Evolutionary conservation across 78 protist species (phyloP).

Genomic region (Bigelowiella natans): DNA sequence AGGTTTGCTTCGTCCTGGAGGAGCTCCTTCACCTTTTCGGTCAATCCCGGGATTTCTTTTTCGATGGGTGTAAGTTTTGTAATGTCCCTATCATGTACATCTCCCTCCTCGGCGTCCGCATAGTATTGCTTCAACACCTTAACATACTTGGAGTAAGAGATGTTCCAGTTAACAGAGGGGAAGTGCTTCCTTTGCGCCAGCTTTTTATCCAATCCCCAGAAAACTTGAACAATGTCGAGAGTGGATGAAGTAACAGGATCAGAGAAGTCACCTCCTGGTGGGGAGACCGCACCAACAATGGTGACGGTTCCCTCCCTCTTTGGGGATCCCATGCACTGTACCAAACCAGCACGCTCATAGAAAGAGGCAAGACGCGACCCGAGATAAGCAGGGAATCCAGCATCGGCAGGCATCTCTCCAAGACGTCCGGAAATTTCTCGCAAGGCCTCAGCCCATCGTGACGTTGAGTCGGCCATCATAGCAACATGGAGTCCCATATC

Average conservation of each 20-base stretch:
- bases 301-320: conserved; percentile 90
- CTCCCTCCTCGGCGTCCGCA: conserved; percentile 69
- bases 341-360: conserved; percentile 97
- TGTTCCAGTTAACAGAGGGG: conserved; percentile 98
- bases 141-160: conserved; percentile 67
- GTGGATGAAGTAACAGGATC: conserved; percentile 99
- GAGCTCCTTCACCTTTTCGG: conserved; percentile 47
- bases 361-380: conserved; percentile 97
- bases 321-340: conserved; percentile 89
- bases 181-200: conserved; percentile 99
- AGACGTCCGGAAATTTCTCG: conserved; percentile 99
- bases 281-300: conserved; percentile 99
- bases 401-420: conserved; percentile 99
- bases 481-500: conserved; percentile 97
- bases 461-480: conserved; percentile 62
- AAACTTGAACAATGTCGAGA: conserved; percentile 96
- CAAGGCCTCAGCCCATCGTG: conserved; percentile 97
- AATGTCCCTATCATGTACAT: conserved; percentile 55
- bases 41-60: not conserved
- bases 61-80: not conserved
- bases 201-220: conserved; percentile 98
- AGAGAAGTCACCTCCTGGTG: conserved; percentile 99
- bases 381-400: conserved; percentile 99
- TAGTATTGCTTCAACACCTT: conserved; percentile 75
- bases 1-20: conserved; percentile 94